Conservation (phyloP, 805 yeast genomes). For the Lipomyces sp. region DNA sequence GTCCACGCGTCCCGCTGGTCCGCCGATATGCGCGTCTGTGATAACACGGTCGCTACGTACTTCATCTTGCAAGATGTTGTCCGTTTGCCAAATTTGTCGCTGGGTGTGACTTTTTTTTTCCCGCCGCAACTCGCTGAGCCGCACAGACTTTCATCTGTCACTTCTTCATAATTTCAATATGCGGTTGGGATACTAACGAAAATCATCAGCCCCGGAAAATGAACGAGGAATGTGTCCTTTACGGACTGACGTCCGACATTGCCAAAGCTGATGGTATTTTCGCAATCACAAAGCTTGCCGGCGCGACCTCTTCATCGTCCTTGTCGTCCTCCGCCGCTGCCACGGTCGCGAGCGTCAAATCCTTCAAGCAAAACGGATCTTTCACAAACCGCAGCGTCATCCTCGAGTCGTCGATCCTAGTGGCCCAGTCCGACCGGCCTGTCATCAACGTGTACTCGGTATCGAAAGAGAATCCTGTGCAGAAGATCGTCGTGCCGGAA, state of each 20-base stretch:
- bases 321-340: no score
- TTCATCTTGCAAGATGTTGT: constrained; percentile 1
- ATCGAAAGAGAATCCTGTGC: constrained; percentile 21
- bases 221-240: constrained; percentile 13
- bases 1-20: constrained; percentile 10
- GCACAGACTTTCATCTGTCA: not conserved
- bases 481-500: constrained; percentile 82
- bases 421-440: constrained; percentile 16
- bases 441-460: constrained; percentile 14
- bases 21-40: constrained; percentile 2
- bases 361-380: constrained; percentile 21
- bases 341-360: no score
- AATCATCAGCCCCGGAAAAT: no score
- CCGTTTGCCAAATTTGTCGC: no score
- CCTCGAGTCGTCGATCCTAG: constrained; percentile 3
- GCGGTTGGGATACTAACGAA: no score
- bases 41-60: constrained; percentile 12
- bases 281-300: constrained; percentile 1
- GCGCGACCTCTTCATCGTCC: not conserved
- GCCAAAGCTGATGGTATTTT: constrained; percentile 20
- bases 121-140: not conserved
- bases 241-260: constrained; percentile 1
- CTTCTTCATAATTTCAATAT: not conserved
- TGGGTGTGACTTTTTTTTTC: no score
- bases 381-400: constrained; percentile 3